Evolutionary conservation across 495 filamentous ascomycete species (phyloP).

Genomic region (Hypoxylon lienhwacheense): DNA sequence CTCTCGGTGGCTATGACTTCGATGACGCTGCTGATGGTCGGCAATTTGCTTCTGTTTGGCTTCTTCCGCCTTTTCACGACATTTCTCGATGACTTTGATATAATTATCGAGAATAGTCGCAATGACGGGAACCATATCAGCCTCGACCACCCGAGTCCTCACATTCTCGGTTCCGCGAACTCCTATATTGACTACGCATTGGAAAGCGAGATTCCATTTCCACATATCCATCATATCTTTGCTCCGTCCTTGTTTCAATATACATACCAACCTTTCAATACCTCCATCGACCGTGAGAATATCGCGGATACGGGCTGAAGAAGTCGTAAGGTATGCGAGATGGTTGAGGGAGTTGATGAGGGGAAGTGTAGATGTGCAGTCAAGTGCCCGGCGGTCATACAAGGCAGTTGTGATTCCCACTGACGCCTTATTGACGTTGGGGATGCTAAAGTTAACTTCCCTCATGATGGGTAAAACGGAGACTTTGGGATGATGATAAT

Average conservation of each 20-base stretch:
- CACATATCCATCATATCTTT: slow-evolving; percentile 99
- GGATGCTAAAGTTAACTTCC: slow-evolving; percentile 99
- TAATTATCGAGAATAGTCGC: slow-evolving; percentile 99
- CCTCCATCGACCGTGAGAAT: slow-evolving; percentile 98
- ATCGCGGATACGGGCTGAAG: slow-evolving; percentile 95
- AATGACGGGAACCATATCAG: slow-evolving; percentile 98
- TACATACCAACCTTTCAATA: slow-evolving; percentile 92
- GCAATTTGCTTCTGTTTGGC: slow-evolving; percentile 55
- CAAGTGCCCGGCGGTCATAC: slow-evolving; percentile 94
- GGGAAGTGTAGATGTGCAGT: slow-evolving; percentile 96
- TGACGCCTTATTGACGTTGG: slow-evolving; percentile 99
- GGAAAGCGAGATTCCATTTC: slow-evolving; percentile 99
- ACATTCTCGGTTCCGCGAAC: slow-evolving; percentile 93
- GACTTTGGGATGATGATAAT: slow-evolving; percentile 1
- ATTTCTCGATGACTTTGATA: slow-evolving; percentile 90
- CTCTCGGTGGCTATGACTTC: slow-evolving; percentile 45
- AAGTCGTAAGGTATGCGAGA: slow-evolving; percentile 96
- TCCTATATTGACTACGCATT: slow-evolving; percentile 98
- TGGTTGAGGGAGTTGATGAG: slow-evolving; percentile 98
- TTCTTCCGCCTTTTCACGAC: slow-evolving; percentile 78
- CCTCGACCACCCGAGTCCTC: slow-evolving; percentile 92
- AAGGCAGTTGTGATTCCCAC: slow-evolving; percentile 98
- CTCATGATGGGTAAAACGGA: slow-evolving; percentile 66
- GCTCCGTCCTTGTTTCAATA: slow-evolving; percentile 93
- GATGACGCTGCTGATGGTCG: slow-evolving; percentile 48